phyloP scores from a whole-genome alignment of 1,284 basidiomycete species.

The Microbotryum intermedium region DNA sequence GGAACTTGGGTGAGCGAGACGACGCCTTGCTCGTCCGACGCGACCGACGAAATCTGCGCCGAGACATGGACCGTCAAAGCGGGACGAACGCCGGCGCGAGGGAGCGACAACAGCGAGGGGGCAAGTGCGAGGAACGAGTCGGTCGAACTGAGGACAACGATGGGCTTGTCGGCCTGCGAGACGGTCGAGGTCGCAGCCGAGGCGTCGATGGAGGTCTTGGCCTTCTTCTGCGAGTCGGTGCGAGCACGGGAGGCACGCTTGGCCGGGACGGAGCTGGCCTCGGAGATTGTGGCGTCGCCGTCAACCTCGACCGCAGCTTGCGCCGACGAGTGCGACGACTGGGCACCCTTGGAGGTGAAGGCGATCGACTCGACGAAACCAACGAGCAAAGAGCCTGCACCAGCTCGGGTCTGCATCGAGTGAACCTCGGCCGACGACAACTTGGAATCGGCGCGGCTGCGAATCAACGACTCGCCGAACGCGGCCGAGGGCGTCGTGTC shows the following conservation, averaged over 20 bases:
- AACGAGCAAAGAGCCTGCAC: conserved; percentile 72
- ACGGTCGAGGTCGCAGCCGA: background rate
- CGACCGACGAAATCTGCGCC: conserved; percentile 41
- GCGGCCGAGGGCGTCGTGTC: conserved; percentile 70
- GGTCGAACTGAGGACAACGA: conserved; percentile 40
- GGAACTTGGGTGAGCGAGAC: conserved; percentile 54
- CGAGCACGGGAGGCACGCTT: conserved; percentile 5
- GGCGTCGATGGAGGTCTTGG: background rate
- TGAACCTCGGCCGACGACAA: background rate
- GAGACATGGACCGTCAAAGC: conserved; percentile 45
- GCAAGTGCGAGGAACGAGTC: conserved; percentile 52
- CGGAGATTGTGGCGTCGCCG: background rate
- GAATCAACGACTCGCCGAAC: conserved; percentile 55
- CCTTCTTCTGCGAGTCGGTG: conserved; percentile 6
- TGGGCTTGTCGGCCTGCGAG: conserved; percentile 19
- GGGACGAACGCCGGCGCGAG: conserved; percentile 53
- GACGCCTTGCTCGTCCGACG: conserved; percentile 67
- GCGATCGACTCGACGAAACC: conserved; percentile 52
- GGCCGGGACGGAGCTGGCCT: background rate
- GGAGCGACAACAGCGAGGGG: conserved; percentile 64
- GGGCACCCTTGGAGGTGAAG: conserved; percentile 51
- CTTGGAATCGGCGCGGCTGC: background rate
- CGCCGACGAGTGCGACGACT: conserved; percentile 48
- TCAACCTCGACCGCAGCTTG: conserved; percentile 36
- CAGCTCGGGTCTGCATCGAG: conserved; percentile 68